Evolutionary conservation across 2,329 filamentous ascomycete species (phyloP), one percentile per base, ranked within the genome.

Genomic region (Microdochium trichocladiopsis): DNA sequence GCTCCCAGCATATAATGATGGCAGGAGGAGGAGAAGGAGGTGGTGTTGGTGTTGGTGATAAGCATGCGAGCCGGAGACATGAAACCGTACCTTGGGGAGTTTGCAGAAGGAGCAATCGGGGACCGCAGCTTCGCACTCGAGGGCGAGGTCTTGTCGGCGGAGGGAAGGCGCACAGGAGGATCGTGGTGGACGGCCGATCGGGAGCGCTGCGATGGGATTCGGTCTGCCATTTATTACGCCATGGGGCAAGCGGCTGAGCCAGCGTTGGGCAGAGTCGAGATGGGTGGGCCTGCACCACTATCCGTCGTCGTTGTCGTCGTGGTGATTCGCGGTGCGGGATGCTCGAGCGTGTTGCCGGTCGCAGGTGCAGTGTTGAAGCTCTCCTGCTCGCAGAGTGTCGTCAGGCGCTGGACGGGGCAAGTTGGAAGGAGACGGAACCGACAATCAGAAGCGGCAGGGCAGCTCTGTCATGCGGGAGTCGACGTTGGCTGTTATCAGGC

Each of bases 161-260:
- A 68, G 62, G 73, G 73, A 69, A 75, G 74, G 73, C 72, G 76
- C 75, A 72, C 72, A 72, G 65, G 58, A 53, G 63, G 61, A 64
- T 78, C 73, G 76, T 77, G 76, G 41, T 45, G 21, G 69, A 80
- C 72, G 76, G 69, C 72, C 73, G 73, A 73, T 75, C 72, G 70
- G 66, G 72, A 71, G 69, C 73, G 73, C 72, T 66, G 66, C 62
- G 60, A 52, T 58, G 57, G 64, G 65, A 70, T 83, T 82, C 75
- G 79, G 77, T 83, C 79, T 82, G 80, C 80, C 80, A 83, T 83
- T 78, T 76, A 80, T 80, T 82, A 83, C 80, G 80, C 80, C 80
- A 83, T 83, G 69, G 74, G 78, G 73, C 77, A 72, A 69, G 70
- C 55, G 48, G 41, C 41, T 45, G 6, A 22, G 56, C 59, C 55